Evolutionary conservation across 73 alveolate genomes (phyloP).

Genomic region (Paramecium octaurelia): DNA sequence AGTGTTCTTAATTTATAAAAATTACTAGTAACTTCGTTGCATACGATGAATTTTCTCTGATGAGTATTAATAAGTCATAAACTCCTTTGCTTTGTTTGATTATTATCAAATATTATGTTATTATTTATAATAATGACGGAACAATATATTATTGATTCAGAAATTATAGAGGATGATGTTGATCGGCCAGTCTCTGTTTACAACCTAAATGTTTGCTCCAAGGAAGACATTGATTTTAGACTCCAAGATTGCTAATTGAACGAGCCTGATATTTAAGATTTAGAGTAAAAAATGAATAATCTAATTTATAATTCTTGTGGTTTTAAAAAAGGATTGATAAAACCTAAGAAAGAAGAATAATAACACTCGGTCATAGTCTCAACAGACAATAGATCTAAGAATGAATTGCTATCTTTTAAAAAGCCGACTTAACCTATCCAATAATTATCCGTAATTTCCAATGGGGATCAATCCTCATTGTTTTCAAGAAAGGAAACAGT

Average conservation of each 20-base stretch:
- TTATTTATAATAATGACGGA: neutral
- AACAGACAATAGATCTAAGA: neutral
- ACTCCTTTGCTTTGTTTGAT: neutral
- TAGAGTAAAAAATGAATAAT: neutral
- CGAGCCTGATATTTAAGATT: slow-evolving; percentile 12
- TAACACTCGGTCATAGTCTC: neutral
- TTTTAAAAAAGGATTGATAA: neutral
- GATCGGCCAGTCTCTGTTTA: neutral
- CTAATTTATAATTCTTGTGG: neutral
- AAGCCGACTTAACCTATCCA: neutral
- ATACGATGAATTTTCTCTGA: neutral
- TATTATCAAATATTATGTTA: neutral
- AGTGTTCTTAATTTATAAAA: neutral
- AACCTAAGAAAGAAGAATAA: neutral
- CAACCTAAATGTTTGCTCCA: neutral
- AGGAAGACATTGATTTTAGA: neutral
- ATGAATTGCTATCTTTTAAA: neutral
- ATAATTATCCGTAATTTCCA: neutral
- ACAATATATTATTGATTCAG: neutral
- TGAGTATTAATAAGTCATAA: neutral
- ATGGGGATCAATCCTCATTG: neutral
- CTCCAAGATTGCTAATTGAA: neutral
- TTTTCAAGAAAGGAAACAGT: neutral
- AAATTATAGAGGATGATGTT: neutral
- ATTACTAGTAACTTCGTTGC: neutral